These are phyloP conservation scores for Panellus pusillus DNA, from an alignment of 768 basidiomycete genomes.

Conservation along the genomic window DNA sequence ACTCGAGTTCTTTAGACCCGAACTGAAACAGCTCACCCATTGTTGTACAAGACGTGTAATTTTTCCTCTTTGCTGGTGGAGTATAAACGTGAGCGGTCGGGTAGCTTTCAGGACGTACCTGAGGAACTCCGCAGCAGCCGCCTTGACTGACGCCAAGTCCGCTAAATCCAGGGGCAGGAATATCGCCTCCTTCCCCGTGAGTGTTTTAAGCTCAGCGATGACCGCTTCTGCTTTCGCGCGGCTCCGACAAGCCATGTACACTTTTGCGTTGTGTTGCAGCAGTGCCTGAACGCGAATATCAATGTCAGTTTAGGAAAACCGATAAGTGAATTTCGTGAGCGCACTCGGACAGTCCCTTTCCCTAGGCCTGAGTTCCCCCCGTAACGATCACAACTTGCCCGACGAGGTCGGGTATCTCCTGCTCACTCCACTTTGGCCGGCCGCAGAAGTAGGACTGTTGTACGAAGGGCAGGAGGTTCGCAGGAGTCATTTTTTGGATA, in stretches of 20 bases:
- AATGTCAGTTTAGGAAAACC: background rate
- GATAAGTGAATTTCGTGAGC: background rate
- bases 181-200: background rate
- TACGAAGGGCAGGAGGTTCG: background rate
- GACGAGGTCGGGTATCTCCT: constrained; percentile 1
- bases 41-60: constrained; percentile 8
- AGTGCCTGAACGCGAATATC: background rate
- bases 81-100: background rate
- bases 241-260: constrained; percentile 8
- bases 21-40: background rate
- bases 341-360: constrained; percentile 2
- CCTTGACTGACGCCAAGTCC: constrained; percentile 6
- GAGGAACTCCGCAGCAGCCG: constrained; percentile 1
- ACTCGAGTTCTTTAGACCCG: background rate
- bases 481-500: background rate
- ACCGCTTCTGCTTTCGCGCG: background rate
- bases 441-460: constrained; percentile 5
- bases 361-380: constrained; percentile 4
- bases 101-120: background rate
- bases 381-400: constrained; percentile 6
- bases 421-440: constrained; percentile 1
- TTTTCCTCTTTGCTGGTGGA: background rate
- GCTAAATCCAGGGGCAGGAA: constrained; percentile 3
- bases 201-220: background rate
- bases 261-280: constrained; percentile 8